Base-by-base conservation (phyloP, 2,329 filamentous ascomycete genomes). In the Phaeosphaeriaceae sp. region DNA sequence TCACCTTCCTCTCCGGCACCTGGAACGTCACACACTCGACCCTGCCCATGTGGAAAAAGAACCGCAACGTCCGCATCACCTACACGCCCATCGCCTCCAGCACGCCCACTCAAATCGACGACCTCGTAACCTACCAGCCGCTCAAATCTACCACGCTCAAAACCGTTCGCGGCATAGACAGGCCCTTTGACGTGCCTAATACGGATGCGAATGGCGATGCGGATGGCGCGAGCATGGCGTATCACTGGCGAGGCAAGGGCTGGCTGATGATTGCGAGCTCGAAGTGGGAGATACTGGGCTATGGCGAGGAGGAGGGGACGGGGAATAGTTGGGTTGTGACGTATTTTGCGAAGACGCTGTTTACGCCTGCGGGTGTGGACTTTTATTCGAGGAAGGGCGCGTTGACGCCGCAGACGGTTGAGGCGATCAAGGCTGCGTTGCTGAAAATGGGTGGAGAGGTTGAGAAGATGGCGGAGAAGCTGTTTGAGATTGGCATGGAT, bases 271-370 rank as follows among this genome's bases (percentile, higher is more conserved):
- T 94, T 65, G 89, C 91, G 24, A 85, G 82, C 17, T 89, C 86
- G 47, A 88, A 92, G 71, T 96, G 92, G 92, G 91, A 96, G 82
- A 80, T 95, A 1, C 77, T 96, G 19, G 91, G 89, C 2, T 93
- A 87, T 50, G 48, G 33, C 10, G 85, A 89, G 71, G 78, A 80
- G 21, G 73, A 78, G 15, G 80, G 78, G 0, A 67, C 63, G 7
- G 78, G 77, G 76, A 83, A 84, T 66, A 66, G 79, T 33, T 96
- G 91, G 91, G 87, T 86, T 1, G 91, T 96, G 15, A 96, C 91
- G 4, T 94, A 89, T 83, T 96, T 96, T 76, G 88, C 89, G 62
- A 89, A 91, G 70, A 96, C 91, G 22, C 66, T 93, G 46, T 96
- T 96, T 67, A 95, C 92, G 7, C 89, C 90, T 62, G 91, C 92